phyloP scores from a whole-genome alignment of 257 asterid species.

The Ehretia macrophylla region DNA sequence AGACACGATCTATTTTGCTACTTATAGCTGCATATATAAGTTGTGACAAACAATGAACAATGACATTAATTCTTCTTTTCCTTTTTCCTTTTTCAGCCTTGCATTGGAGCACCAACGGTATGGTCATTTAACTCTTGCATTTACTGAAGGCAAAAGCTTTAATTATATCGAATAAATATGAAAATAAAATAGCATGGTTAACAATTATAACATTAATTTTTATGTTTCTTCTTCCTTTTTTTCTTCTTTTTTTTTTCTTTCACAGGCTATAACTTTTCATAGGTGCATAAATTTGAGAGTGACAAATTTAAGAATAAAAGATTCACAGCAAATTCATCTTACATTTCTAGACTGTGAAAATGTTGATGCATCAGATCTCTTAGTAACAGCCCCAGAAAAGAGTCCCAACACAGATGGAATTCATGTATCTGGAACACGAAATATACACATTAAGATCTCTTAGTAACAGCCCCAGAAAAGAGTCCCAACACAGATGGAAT shows the following conservation, averaged over 20 bases:
- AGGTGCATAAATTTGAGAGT: conserved; percentile 59
- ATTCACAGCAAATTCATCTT: conserved; percentile 72
- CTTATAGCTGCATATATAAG: too few relatives aligned
- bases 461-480: too few relatives aligned
- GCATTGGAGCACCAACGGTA: conserved; percentile 30
- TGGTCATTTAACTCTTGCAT: not conserved
- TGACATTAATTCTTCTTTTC: not conserved
- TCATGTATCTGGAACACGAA: conserved; percentile 26
- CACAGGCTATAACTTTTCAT: conserved; percentile 65
- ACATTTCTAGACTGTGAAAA: conserved; percentile 8
- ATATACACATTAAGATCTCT: conserved; percentile 23
- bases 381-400: conserved; percentile 18
- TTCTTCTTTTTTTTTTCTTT: not conserved
- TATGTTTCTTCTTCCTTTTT: too few relatives aligned
- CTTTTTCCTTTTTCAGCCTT: conserved; percentile 23
- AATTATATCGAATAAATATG: too few relatives aligned
- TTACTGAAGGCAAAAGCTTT: not conserved
- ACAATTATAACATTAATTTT: too few relatives aligned
- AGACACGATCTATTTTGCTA: too few relatives aligned
- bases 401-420: conserved; percentile 51
- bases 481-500: too few relatives aligned
- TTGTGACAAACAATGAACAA: not conserved
- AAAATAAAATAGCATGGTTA: too few relatives aligned
- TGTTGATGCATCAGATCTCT: conserved; percentile 28
- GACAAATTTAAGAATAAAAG: conserved; percentile 34